Percentiles rank a stretch among this genome's conserved stretches.
Conservation (phyloP, 176 grass and related monocot species). For the Oryza brachyantha region DNA sequence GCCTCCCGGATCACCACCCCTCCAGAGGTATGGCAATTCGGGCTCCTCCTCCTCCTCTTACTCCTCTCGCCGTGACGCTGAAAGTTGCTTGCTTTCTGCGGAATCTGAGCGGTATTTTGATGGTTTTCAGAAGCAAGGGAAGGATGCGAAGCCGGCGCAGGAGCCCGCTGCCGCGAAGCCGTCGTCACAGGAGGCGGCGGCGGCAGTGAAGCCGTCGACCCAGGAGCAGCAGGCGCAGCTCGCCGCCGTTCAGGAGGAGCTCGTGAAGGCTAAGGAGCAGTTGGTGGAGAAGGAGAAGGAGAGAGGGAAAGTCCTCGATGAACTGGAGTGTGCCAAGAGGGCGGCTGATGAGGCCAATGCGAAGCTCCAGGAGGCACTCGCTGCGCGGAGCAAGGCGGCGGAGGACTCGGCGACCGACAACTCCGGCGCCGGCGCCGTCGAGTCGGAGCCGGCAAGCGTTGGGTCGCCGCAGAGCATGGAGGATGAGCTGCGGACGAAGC, state of each 20-base stretch:
- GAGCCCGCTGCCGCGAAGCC: slow-evolving; percentile 37
- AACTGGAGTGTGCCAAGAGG: slow-evolving; percentile 59
- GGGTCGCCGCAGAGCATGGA: slow-evolving; percentile 41
- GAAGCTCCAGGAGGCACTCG: slow-evolving; percentile 56
- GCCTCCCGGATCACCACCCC: slow-evolving; percentile 41
- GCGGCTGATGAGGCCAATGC: slow-evolving; percentile 56
- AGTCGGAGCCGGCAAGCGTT: slow-evolving; percentile 33
- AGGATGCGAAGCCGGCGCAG: slow-evolving; percentile 27
- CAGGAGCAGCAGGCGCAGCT: slow-evolving; percentile 54
- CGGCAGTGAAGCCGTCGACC: slow-evolving; percentile 1
- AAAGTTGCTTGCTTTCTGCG: slow-evolving; percentile 7
- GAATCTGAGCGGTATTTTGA: slow-evolving; percentile 1
- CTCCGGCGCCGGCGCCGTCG: neutral
- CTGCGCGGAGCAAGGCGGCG: slow-evolving; percentile 34
- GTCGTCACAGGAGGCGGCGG: neutral
- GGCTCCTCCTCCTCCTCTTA: neutral
- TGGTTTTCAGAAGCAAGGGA: slow-evolving; percentile 55
- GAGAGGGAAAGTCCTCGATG: slow-evolving; percentile 47
- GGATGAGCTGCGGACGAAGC: slow-evolving; percentile 59
- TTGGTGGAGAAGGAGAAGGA: slow-evolving; percentile 64
- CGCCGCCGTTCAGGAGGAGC: slow-evolving; percentile 43
- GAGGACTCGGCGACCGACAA: slow-evolving; percentile 35
- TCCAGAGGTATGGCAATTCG: slow-evolving; percentile 30
- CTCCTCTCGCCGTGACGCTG: neutral
- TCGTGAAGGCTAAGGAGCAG: slow-evolving; percentile 57